These are phyloP conservation scores for Beauveria australis DNA, from an alignment of 2,329 filamentous ascomycete species.

Conservation along the genomic window DNA sequence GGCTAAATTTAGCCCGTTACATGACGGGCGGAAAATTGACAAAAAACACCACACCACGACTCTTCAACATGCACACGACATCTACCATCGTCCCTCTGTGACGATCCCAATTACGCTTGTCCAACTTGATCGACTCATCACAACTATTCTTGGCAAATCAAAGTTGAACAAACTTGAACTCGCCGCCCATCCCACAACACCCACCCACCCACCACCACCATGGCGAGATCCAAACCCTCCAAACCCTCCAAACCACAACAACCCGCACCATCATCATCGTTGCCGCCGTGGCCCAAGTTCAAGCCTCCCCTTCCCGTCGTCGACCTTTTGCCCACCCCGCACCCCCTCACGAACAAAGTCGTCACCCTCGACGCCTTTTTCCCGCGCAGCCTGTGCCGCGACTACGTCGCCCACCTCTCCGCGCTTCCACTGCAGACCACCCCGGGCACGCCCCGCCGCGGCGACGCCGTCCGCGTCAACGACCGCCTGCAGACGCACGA, in stretches of 20 bases:
- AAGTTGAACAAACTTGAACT: not conserved
- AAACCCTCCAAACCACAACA: conserved; percentile 13
- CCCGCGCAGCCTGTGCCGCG: conserved; percentile 64
- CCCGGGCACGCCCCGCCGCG: conserved; percentile 67
- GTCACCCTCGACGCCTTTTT: conserved; percentile 67
- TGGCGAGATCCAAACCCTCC: conserved; percentile 26
- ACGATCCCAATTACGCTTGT: too few species aligned
- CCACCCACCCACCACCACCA: conserved; percentile 12
- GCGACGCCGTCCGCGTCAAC: conserved; percentile 77
- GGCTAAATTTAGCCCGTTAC: too few species aligned
- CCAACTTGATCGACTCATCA: not conserved
- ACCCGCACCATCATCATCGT: conserved; percentile 3
- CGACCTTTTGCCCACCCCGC: conserved; percentile 52
- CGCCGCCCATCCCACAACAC: not conserved
- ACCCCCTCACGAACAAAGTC: conserved; percentile 51
- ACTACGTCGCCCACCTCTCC: conserved; percentile 64
- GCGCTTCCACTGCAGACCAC: conserved; percentile 68
- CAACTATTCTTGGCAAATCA: too few species aligned
- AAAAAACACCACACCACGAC: too few species aligned
- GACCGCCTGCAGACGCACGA: conserved; percentile 83
- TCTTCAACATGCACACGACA: too few species aligned
- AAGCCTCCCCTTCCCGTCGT: conserved; percentile 58
- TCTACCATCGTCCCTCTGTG: too few species aligned
- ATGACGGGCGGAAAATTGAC: too few species aligned
- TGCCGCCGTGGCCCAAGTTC: conserved; percentile 59